Conservation (phyloP, 768 basidiomycete genomes). For the Russula brevipes region DNA sequence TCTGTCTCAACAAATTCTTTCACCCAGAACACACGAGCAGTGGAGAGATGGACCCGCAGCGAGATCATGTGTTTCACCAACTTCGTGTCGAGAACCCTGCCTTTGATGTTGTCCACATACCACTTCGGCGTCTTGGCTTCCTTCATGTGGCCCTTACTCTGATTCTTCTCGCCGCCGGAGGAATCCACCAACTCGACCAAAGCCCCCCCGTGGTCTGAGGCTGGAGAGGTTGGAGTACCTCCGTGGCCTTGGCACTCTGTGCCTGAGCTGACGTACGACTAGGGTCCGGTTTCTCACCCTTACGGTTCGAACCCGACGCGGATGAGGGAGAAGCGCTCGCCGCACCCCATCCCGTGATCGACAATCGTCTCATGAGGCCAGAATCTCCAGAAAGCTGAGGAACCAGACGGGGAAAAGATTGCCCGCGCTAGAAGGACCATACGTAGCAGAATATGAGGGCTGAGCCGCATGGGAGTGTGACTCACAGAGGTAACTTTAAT, state of each 20-base stretch:
- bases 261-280: neutral
- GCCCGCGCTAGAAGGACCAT: slow-evolving; percentile 55
- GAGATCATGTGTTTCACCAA: slow-evolving; percentile 75
- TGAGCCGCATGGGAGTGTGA: slow-evolving; percentile 29
- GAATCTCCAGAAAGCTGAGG: slow-evolving; percentile 73
- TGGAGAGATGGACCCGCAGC: slow-evolving; percentile 80
- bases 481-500: slow-evolving; percentile 35
- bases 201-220: slow-evolving; percentile 71
- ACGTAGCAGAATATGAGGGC: slow-evolving; percentile 45
- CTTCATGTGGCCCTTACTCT: slow-evolving; percentile 34
- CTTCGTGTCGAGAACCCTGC: slow-evolving; percentile 51
- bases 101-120: slow-evolving; percentile 60
- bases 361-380: slow-evolving; percentile 63
- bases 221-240: slow-evolving; percentile 36
- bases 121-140: slow-evolving; percentile 47
- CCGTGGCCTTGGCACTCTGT: slow-evolving; percentile 13
- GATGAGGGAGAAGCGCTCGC: slow-evolving; percentile 34
- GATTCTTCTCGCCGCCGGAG: slow-evolving; percentile 50
- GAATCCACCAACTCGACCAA: slow-evolving; percentile 75
- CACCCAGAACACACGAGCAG: slow-evolving; percentile 73
- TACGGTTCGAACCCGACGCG: slow-evolving; percentile 33
- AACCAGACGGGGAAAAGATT: slow-evolving; percentile 55
- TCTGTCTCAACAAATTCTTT: slow-evolving; percentile 64
- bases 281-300: slow-evolving; percentile 38
- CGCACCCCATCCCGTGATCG: slow-evolving; percentile 56